Base-by-base conservation (phyloP, 1,284 basidiomycete species). In the Flammula alnicola region DNA sequence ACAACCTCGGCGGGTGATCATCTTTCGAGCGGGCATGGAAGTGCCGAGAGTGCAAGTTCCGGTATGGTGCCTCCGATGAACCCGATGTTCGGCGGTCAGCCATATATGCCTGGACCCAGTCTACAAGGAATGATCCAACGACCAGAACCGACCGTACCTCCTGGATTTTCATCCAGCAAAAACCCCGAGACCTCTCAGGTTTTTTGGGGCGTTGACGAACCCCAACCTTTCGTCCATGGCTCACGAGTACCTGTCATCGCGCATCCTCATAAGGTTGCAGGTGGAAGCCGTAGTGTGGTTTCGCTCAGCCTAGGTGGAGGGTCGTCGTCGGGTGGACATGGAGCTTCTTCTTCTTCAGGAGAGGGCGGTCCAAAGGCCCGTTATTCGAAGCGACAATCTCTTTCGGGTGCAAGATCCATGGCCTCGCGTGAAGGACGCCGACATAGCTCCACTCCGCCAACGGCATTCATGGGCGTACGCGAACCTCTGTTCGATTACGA, bases 11-110 rank as follows among this genome's bases (percentile, higher is more conserved):
- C 44, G 4, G 52, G 52, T 5, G 52, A 54, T 16, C 56, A 38
- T 16, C 10, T 46, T 16, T 56, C 44, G 6, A 47, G 44, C 25
- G 55, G 51, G 10, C 51, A 54, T 31, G 51, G 54, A 9, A 59
- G 54, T 38, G 53, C 57, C 12, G 61, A 63, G 32, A 57, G 56
- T 35, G 54, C 35, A 4, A 39, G 41, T 20, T 41, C 47, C 16
- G 35, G 32, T 5, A 42, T 51, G 23, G 38, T 49, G 2, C 36
- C 32, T 0, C 46, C 49, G 3, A 51, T 60, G 29, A 54, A 35
- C 32, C 40, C 53, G 3, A 53, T 57, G 7, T 61, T 64, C 37
- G 58, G 59, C 32, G 59, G 59, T 3, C 58, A 60, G n/a, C 36
- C 59, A n/a, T 52, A 51, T 36, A 54, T 58, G 44, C 47, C 49